phyloP scores from a whole-genome alignment of 2,329 filamentous ascomycete species.

The Botryosphaeria dothidea region DNA sequence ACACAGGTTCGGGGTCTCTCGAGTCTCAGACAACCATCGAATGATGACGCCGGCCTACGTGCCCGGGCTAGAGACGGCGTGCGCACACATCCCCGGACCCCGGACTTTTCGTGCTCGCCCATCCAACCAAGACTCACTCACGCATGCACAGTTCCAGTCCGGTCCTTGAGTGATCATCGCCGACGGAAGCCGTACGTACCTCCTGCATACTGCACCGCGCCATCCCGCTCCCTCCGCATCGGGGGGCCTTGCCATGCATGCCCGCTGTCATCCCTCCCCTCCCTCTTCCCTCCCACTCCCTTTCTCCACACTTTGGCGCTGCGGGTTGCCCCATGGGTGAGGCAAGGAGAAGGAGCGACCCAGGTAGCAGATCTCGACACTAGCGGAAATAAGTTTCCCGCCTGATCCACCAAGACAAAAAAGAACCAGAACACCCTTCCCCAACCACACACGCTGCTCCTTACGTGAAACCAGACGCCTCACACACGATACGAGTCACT shows the following conservation, averaged over 20 bases:
- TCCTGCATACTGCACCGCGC: neutral
- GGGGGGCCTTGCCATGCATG: neutral
- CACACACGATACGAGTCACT: too few species aligned
- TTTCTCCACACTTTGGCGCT: slow-evolving; percentile 7
- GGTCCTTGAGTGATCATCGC: neutral
- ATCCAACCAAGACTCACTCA: neutral
- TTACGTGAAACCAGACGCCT: too few species aligned
- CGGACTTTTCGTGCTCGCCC: neutral
- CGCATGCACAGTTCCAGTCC: neutral
- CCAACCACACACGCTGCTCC: neutral
- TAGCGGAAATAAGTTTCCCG: slow-evolving; percentile 7
- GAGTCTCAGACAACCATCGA: slow-evolving; percentile 16
- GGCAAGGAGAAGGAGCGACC: neutral
- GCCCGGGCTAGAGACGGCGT: neutral
- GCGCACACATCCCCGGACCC: slow-evolving; percentile 1
- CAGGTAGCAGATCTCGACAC: neutral
- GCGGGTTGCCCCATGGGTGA: slow-evolving; percentile 13
- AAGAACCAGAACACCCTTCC: neutral
- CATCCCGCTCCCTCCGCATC: neutral
- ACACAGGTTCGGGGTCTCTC: neutral
- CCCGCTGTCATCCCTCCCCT: neutral
- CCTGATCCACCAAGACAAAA: neutral
- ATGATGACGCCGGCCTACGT: neutral
- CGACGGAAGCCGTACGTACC: neutral
- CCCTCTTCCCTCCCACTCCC: neutral